Percentiles rank a stretch among this genome's conserved stretches.
phyloP scores from a whole-genome alignment of 257 asterid genomes.

The Solanum lycopersicoides region DNA sequence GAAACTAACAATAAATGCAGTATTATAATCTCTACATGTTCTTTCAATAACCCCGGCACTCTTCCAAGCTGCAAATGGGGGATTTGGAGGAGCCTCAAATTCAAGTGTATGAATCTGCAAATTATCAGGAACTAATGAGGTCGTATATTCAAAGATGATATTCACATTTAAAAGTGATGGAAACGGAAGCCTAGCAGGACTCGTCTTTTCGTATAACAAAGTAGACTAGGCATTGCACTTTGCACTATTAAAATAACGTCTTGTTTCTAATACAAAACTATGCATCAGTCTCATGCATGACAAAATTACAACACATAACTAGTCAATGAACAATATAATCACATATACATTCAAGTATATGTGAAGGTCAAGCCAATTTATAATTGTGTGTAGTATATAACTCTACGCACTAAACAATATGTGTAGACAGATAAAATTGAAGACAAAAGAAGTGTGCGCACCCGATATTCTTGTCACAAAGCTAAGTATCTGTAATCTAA shows the following conservation, averaged over 20 bases:
- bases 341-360: background rate
- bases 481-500: background rate
- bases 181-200: background rate
- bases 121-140: background rate
- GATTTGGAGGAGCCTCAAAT: constrained; percentile 1
- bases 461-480: background rate
- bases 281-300: background rate
- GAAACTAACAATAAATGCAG: background rate
- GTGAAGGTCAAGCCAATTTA: background rate
- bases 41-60: background rate
- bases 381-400: no score
- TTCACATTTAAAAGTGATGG: background rate
- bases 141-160: background rate
- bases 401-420: background rate
- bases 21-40: background rate
- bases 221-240: background rate
- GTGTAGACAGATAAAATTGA: background rate
- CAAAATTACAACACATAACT: background rate
- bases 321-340: background rate
- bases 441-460: background rate
- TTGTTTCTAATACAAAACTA: background rate
- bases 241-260: background rate
- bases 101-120: background rate
- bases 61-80: background rate
- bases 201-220: background rate